These are phyloP conservation scores for Trichoderma atrobrunneum DNA, from an alignment of 2,329 filamentous ascomycete species.

Conservation along the genomic window DNA sequence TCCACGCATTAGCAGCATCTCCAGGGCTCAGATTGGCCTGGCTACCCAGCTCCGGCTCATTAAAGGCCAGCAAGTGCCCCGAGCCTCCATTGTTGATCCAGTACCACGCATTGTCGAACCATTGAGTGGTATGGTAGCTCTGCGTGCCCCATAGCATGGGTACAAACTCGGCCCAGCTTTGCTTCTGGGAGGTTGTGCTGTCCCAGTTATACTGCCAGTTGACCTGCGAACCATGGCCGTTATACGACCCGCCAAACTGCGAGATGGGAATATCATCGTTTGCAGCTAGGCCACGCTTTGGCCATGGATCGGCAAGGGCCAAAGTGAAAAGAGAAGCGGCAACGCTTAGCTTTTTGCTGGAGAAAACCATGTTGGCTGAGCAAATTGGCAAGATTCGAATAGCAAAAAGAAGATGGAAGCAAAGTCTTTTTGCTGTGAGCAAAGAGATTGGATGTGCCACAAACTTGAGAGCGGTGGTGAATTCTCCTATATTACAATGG, in stretches of 20 bases:
- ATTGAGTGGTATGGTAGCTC: conserved; percentile 21
- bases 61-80: conserved; percentile 26
- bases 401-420: too few species aligned
- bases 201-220: conserved; percentile 30
- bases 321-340: neutral
- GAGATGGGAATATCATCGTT: neutral
- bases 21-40: conserved; percentile 29
- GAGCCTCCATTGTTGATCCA: conserved; percentile 23
- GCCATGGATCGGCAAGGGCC: neutral
- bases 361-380: neutral
- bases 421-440: neutral
- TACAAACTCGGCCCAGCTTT: conserved; percentile 23
- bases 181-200: conserved; percentile 24
- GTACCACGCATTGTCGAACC: conserved; percentile 20
- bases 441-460: neutral
- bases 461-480: neutral
- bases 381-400: too few species aligned
- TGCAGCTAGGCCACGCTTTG: neutral
- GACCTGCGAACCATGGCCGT: conserved; percentile 20
- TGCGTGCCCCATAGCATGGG: conserved; percentile 28
- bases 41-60: conserved; percentile 25
- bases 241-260: neutral
- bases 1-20: conserved; percentile 39
- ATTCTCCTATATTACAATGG: neutral
- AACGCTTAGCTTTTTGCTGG: neutral